phyloP scores from a whole-genome alignment of 441 rosid species.

The Corymbia citriodora region DNA sequence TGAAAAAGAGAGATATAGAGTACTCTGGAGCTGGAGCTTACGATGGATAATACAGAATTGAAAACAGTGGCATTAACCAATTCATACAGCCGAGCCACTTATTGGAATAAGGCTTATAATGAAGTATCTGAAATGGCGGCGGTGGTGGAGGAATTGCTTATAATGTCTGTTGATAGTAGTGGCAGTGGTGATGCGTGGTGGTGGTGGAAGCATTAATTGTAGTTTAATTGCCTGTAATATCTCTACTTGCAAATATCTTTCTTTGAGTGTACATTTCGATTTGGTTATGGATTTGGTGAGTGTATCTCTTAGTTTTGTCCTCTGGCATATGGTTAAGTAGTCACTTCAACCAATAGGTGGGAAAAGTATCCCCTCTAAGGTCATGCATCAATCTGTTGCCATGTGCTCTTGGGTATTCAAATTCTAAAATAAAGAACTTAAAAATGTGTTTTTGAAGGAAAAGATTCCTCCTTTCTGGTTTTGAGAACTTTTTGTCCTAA shows the following conservation, averaged over 20 bases:
- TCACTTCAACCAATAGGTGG: not conserved
- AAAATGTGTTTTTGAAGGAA: not conserved
- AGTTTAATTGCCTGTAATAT: not conserved
- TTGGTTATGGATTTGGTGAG: not conserved
- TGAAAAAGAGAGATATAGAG: not conserved
- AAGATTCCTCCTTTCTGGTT: not conserved
- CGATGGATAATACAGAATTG: not conserved
- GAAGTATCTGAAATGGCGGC: not conserved
- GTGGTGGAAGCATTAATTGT: not conserved
- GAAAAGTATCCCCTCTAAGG: not conserved
- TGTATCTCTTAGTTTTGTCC: not conserved
- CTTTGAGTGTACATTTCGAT: not conserved
- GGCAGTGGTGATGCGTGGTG: not conserved
- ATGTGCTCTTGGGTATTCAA: not conserved
- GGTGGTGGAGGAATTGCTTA: not conserved
- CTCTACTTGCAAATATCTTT: not conserved
- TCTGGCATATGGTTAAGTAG: not conserved
- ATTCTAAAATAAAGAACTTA: not conserved
- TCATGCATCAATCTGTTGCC: not conserved
- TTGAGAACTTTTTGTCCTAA: not conserved
- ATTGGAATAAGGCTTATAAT: not conserved
- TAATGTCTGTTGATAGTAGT: not conserved
- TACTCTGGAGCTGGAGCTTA: not conserved
- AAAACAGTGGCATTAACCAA: not conserved
- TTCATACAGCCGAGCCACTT: not conserved